phyloP scores from a whole-genome alignment of 2,329 filamentous ascomycete genomes.

The Neonectria neomacrospora region DNA sequence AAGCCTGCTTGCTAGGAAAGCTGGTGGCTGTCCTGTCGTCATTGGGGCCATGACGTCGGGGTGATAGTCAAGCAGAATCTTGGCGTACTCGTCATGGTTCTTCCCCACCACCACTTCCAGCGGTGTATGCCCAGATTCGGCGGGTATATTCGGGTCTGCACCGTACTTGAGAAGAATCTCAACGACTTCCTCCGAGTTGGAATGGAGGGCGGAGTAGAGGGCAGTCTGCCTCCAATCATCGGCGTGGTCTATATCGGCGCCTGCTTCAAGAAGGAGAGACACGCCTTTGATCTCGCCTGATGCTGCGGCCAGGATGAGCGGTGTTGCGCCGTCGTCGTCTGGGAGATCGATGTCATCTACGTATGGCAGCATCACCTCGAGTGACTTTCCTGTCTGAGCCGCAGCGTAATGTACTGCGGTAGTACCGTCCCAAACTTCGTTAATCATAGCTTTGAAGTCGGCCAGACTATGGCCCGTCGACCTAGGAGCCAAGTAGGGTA shows the following conservation, averaged over 20 bases:
- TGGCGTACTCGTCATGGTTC: slow-evolving; percentile 25
- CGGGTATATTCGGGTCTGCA: slow-evolving; percentile 27
- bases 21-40: slow-evolving; percentile 25
- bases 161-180: slow-evolving; percentile 29
- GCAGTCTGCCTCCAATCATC: slow-evolving; percentile 33
- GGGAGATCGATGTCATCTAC: slow-evolving; percentile 26
- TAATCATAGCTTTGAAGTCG: slow-evolving; percentile 27
- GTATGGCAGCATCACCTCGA: slow-evolving; percentile 33
- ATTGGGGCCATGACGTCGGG: slow-evolving; percentile 21
- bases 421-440: slow-evolving; percentile 32
- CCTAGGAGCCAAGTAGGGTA: slow-evolving; percentile 15
- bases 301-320: slow-evolving; percentile 30
- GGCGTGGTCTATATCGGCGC: slow-evolving; percentile 26
- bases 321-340: slow-evolving; percentile 30
- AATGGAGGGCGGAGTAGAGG: slow-evolving; percentile 28
- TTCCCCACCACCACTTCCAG: slow-evolving; percentile 26
- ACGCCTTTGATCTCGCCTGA: slow-evolving; percentile 26
- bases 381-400: slow-evolving; percentile 22
- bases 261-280: slow-evolving; percentile 28
- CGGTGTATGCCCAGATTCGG: slow-evolving; percentile 25
- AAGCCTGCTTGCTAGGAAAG: slow-evolving; percentile 29
- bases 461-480: not conserved
- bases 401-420: slow-evolving; percentile 36
- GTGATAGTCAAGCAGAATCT: slow-evolving; percentile 28
- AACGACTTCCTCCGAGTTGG: slow-evolving; percentile 24